Evolutionary conservation across 2,329 filamentous ascomycete species (phyloP), one percentile per base, ranked within the genome.

Genomic region (Diaporthe velutina): DNA sequence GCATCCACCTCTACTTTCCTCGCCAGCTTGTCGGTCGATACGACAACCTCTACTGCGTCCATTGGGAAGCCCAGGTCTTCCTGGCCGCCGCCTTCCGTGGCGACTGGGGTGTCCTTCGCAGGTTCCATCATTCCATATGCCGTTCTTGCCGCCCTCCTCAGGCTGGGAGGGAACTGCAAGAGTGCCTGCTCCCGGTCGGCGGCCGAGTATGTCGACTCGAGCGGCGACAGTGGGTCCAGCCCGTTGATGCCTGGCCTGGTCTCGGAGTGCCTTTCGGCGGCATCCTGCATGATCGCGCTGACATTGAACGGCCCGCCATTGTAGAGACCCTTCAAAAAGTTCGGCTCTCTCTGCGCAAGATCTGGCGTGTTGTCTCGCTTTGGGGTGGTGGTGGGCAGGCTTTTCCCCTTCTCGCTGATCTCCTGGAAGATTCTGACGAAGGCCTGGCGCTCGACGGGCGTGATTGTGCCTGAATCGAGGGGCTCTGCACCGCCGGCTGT

Each of bases 391-490:
- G 42, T 79, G 80, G 45, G 82, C 80, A 13, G 81, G 66, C 28
- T 72, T 40, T 48, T 57, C 15, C 57, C 71, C 52, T 52, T 64
- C 30, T 58, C 82, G 61, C 89, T 88, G 58, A 93, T 92, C 70
- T 91, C 86, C 70, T 87, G 85, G 77, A 93, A 93, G 70, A 92
- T 89, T 68, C 86, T 84, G 38, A 88, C 86, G 75, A 90, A 90
- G 12, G 85, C 80, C 10, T 82, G 78, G 10, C 83, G 83, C 79
- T 93, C 91, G 0, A 84, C 80, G 0, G 88, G 87, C 0, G 91
- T 93, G 66, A 93, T 90, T 7, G 90, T 93, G 4, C 86, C 87
- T 60, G 81, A 58, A 73, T 71, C 50, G 42, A 71, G 77, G 13
- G 68, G 38, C 17, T 78, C 78, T 22, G 80, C 75, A 7, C 78